phyloP scores from a whole-genome alignment of 495 filamentous ascomycete genomes.

The Evansstolkia leycettana region DNA sequence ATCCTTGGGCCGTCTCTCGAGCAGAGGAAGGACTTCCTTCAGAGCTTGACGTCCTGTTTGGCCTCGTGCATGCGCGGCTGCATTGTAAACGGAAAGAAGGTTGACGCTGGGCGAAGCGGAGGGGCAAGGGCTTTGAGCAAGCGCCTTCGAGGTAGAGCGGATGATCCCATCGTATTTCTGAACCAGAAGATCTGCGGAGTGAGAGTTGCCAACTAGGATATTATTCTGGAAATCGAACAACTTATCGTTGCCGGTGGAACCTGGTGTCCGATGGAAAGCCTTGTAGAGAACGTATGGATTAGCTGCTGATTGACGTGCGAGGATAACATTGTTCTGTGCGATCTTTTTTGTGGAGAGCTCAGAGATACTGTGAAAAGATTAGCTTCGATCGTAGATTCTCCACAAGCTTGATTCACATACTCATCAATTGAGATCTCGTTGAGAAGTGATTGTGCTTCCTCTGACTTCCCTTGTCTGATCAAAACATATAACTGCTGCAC shows the following conservation, averaged over 20 bases:
- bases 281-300: conserved; percentile 77
- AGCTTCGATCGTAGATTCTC: not conserved
- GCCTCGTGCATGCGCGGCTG: conserved; percentile 60
- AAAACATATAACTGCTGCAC: conserved; percentile 81
- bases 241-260: conserved; percentile 49
- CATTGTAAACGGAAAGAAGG: conserved; percentile 61
- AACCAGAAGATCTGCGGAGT: conserved; percentile 61
- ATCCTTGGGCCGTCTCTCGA: conserved; percentile 68
- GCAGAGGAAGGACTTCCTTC: conserved; percentile 59
- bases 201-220: conserved; percentile 54
- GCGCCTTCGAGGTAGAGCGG: conserved; percentile 46
- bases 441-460: conserved; percentile 58
- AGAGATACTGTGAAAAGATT: conserved; percentile 41
- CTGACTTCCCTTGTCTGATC: conserved; percentile 54
- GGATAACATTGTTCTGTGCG: conserved; percentile 65
- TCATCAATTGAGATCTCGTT: conserved; percentile 49
- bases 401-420: conserved; percentile 29
- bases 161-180: conserved; percentile 67
- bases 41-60: conserved; percentile 54
- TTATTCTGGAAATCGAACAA: conserved; percentile 69
- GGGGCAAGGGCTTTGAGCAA: conserved; percentile 40
- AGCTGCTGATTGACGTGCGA: conserved; percentile 38
- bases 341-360: conserved; percentile 68
- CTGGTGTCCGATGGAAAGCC: conserved; percentile 44
- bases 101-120: conserved; percentile 46